Base-by-base conservation (phyloP, 2,329 filamentous ascomycete species). In the Sclerotinia borealis region DNA sequence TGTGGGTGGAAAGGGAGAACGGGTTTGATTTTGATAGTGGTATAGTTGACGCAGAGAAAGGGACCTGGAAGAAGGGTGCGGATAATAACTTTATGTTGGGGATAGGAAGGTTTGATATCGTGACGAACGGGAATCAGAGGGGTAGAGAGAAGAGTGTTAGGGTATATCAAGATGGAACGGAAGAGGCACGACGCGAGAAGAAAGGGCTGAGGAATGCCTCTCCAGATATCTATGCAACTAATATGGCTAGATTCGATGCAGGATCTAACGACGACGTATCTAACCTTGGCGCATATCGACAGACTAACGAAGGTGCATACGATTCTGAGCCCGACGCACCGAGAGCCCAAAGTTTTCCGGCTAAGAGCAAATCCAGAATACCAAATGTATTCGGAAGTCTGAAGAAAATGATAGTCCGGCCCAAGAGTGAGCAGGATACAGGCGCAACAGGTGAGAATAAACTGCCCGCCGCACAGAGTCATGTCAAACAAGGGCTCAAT, bases 371-470 rank as follows among this genome's bases (percentile, higher is more conserved):
- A 52, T 15, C 9, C n/a, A 61, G n/a, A 15, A 61, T 37, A 25
- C 11, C 49, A 1, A 25, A 22, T 7, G 49, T 43, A n/a, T 34
- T 61, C n/a, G 59, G 19, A n/a, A 55, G 39, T 22, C 31, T 61
- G 17, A 52, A 29, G 22, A 61, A 27, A 27, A 45, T 61, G 13
- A 43, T 61, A 15, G 39, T 15, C 15, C 36, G 49, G n/a, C 59
- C 49, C 11, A 47, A 22, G 31, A 61, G 59, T 27, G 59, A 61
- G 36, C 59, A 31, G n/a, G 54, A 58, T 52, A 55, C 37, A 7
- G 25, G 29, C 1, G 17, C 34, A n/a, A 54, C 31, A 37, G 49
- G 39, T 43, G 39, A 55, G 25, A n/a, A 34, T 45, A 22, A n/a
- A 55, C 34, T 13, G 19, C 17, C 37, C n/a, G 27, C 37, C n/a